Evolutionary conservation across 2,329 filamentous ascomycete species (phyloP), one percentile per base, ranked within the genome.

Genomic region (Arthrocladium fulminans): DNA sequence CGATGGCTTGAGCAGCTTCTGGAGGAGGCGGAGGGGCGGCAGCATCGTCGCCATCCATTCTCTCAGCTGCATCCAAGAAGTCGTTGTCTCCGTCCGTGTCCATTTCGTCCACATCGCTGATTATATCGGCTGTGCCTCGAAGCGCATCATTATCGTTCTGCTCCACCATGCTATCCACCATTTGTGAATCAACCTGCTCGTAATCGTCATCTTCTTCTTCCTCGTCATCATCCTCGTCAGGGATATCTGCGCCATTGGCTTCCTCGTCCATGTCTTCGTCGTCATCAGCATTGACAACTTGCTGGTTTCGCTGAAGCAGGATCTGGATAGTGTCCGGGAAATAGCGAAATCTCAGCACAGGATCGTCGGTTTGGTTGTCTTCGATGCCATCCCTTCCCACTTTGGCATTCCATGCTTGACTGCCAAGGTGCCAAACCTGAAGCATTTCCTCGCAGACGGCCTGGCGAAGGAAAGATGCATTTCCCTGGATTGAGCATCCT

Each of bases 391-490:
- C 78, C 61, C 81, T 78, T 12, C 86, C 88, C 53, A 92, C 82
- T 53, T 80, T 76, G 17, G 81, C 83, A 63, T 97, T 90, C 38
- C 76, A 83, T 5, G 84, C 92, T 48, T 80, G 77, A 61, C 92
- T 97, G 4, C 92, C 92, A 55, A 84, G 79, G 25, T 82, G 79
- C 92, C 92, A 98, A 1, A 85, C 79, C 57, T 83, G 84, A 52
- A 98, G 79, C 60, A 97, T 77, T 65, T 98, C 88, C 64, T 97
- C 88, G 61, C 92, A 98, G 32, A 98, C 80, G 5, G 84, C 81
- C 45, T 80, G 82, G 30, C 88, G 79, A 37, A 98, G 72, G 15
- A 97, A 80, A 51, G 86, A 75, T 53, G 81, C 79, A 60, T 98
- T 88, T 25, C 80, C 73, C 1, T 87, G 88, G 40, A 95, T 85